Evolutionary conservation across 2,329 filamentous ascomycete species (phyloP).

Genomic region (Colletotrichum somersetense): DNA sequence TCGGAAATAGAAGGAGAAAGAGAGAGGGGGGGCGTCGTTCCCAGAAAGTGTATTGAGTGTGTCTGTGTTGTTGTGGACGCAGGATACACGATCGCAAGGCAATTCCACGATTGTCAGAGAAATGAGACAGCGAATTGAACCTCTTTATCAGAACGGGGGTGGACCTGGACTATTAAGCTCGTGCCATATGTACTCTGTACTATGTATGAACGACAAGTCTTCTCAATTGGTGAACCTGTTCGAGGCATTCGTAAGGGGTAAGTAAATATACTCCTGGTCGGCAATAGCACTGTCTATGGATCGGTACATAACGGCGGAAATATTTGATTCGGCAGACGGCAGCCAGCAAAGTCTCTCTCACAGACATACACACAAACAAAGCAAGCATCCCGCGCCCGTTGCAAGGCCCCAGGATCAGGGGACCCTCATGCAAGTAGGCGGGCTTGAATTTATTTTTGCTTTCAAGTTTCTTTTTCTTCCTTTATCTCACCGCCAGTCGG

Average conservation of each 20-base stretch:
- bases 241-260: background rate
- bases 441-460: constrained; percentile 16
- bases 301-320: constrained; percentile 6
- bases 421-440: constrained; percentile 22
- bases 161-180: constrained; percentile 19
- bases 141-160: constrained; percentile 2
- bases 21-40: background rate
- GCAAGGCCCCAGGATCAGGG: constrained; percentile 24
- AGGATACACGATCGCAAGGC: constrained; percentile 17
- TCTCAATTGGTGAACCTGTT: constrained; percentile 15
- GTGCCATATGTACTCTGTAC: constrained; percentile 1
- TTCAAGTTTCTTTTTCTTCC: constrained; percentile 19
- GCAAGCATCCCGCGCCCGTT: constrained; percentile 10
- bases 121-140: constrained; percentile 19
- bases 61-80: background rate
- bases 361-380: background rate
- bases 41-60: background rate
- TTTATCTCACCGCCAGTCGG: constrained; percentile 38
- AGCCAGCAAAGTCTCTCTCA: constrained; percentile 12
- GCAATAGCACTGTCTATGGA: background rate
- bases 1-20: background rate
- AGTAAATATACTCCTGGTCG: background rate
- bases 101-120: constrained; percentile 25
- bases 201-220: constrained; percentile 13
- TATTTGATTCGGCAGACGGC: constrained; percentile 25